Evolutionary conservation across 1,284 basidiomycete species (phyloP), one percentile per base, ranked within the genome.

Genomic region (Stygiomarasmius scandens): DNA sequence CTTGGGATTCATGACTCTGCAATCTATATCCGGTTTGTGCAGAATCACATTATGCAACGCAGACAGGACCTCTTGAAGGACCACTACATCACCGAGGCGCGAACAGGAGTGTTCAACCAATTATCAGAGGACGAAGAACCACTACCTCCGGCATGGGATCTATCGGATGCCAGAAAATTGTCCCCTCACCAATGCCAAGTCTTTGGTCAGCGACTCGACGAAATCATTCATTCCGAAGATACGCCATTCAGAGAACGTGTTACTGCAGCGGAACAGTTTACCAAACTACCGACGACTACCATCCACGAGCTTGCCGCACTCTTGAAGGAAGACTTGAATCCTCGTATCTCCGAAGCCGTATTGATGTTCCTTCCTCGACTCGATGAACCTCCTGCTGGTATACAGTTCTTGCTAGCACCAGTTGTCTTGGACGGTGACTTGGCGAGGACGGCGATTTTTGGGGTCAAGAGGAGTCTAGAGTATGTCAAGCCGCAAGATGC

Each of bases 281-380:
- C 61, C 32, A 58, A 60, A 51, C 32, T 62, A 24, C 61, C 61
- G 22, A 60, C 61, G 10, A 62, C 61, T 14, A 60, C 61, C 19
- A 56, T 62, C n/a, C 59, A 60, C 52, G 61, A 62, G 56, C 56
- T 62, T 38, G 61, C 61, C 22, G 34, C 49, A 50, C 56, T 62
- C 38, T 50, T 62, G 4, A 58, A 49, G 29, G 56, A 62, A 36
- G 44, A 58, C 32, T 49, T 60, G 36, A 62, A 58, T 50, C 61
- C 59, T 22, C 55, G 61, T 48, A 54, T 62, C 38, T 51, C 50
- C 23, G 61, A 62, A 54, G 61, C 61, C n/a, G 60, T 62, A n/a
- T 50, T 62, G 32, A 62, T 62, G 61, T 62, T 62, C 61, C 34
- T 62, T 49, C 61, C 61, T 36, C 56, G 47, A 48, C 52, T 62